phyloP scores from a whole-genome alignment of 2,329 filamentous ascomycete species.

The Cordyceps militaris region DNA sequence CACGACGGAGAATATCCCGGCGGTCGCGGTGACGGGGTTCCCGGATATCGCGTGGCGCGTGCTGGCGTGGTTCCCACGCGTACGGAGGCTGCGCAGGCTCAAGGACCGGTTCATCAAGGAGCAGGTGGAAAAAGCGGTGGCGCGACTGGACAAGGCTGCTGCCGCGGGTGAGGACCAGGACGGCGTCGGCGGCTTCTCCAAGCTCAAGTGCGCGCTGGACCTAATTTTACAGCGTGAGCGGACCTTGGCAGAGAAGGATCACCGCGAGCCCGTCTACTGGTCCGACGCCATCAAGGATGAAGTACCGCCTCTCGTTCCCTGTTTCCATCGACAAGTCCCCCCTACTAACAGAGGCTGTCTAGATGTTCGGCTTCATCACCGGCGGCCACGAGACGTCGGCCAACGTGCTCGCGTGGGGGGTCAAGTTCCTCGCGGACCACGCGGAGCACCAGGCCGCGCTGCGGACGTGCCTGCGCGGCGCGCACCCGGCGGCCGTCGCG shows the following conservation, averaged over 20 bases:
- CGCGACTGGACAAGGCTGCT: neutral
- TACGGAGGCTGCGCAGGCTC: constrained; percentile 1
- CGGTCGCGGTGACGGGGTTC: constrained; percentile 8
- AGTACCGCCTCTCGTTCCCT: neutral
- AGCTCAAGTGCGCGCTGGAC: constrained; percentile 6
- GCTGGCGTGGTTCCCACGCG: neutral
- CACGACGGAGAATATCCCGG: neutral
- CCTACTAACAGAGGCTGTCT: neutral
- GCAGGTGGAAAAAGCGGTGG: constrained; percentile 1
- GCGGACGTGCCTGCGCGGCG: constrained; percentile 16
- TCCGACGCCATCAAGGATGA: constrained; percentile 3
- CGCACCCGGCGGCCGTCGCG: constrained; percentile 13
- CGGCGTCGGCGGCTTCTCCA: neutral
- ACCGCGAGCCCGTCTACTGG: constrained; percentile 5
- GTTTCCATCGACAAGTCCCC: neutral
- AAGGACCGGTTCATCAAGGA: neutral
- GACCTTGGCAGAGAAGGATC: neutral
- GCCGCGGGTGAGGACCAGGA: neutral
- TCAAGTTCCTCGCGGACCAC: constrained; percentile 18
- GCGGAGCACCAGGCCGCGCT: constrained; percentile 16
- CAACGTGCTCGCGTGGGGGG: constrained; percentile 16
- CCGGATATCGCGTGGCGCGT: constrained; percentile 1
- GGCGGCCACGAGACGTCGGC: constrained; percentile 21
- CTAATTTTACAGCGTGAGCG: constrained; percentile 3
- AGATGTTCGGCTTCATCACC: constrained; percentile 17